Percentiles rank a stretch among this genome's conserved stretches.
These are phyloP conservation scores for Pugionium dolabratum DNA, from an alignment of 345 rosid species.

Conservation along the genomic window DNA sequence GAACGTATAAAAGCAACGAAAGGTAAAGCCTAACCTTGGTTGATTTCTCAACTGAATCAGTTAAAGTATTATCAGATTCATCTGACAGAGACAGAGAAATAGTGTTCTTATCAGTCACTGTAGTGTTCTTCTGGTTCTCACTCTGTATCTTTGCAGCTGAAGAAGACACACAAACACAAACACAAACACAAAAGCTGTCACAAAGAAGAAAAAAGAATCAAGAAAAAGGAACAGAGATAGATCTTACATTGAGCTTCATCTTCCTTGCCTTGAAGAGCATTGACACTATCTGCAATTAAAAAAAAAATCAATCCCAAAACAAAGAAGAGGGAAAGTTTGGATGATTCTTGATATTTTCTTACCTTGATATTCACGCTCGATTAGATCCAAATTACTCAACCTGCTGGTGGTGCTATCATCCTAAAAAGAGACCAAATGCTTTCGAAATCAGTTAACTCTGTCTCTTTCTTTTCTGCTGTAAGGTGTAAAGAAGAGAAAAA, in stretches of 20 bases:
- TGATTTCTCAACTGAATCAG: conserved; percentile 20
- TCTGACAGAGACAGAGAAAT: conserved; percentile 35
- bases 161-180: conserved; percentile 11
- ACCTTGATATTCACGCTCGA: conserved; percentile 42
- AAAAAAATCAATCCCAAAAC: background rate
- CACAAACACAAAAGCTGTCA: conserved; percentile 18
- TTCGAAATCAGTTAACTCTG: background rate
- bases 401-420: conserved; percentile 33
- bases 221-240: background rate
- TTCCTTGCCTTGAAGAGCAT: conserved; percentile 24
- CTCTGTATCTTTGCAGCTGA: conserved; percentile 32
- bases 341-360: background rate
- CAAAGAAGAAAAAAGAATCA: background rate
- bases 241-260: conserved; percentile 33
- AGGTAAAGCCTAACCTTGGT: conserved; percentile 27
- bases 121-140: conserved; percentile 38
- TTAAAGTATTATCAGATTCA: conserved; percentile 16
- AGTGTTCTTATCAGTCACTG: conserved; percentile 36
- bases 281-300: conserved; percentile 22
- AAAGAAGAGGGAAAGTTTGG: background rate
- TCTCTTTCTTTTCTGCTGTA: background rate
- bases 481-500: background rate
- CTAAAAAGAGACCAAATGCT: conserved; percentile 2
- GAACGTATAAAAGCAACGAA: too few relatives aligned
- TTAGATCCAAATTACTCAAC: conserved; percentile 31